Conservation (phyloP, 148 eudicot genomes). For the Rhododendron kiyosumense region DNA sequence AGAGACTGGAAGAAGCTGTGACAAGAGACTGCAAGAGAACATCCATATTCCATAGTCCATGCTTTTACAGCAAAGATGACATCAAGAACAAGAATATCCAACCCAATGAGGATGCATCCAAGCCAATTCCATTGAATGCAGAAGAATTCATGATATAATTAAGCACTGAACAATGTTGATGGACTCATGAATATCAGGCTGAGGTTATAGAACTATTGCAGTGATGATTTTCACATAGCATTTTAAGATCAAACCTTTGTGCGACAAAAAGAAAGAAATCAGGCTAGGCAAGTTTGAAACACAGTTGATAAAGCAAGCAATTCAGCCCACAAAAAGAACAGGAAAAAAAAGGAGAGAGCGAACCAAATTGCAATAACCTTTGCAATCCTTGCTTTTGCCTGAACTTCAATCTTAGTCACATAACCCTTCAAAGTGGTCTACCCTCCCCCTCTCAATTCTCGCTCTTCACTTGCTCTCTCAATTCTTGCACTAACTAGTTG, state of each 20-base stretch:
- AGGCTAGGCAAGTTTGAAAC: too few relatives aligned
- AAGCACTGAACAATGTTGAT: not conserved
- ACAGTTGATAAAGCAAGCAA: not conserved
- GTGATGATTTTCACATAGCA: not conserved
- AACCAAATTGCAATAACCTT: not conserved
- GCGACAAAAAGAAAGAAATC: not conserved
- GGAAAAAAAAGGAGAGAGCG: not conserved
- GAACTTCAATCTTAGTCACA: not conserved
- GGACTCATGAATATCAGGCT: not conserved
- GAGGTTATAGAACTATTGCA: not conserved
- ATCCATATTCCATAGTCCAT: not conserved
- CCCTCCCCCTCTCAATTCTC: not conserved
- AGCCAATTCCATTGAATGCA: not conserved
- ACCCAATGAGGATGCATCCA: not conserved
- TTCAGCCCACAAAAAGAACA: not conserved
- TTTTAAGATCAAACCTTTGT: not conserved
- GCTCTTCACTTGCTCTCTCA: too few relatives aligned
- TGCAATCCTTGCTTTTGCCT: not conserved
- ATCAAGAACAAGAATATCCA: not conserved
- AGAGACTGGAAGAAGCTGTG: not conserved
- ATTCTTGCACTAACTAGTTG: not conserved
- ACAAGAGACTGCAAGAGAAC: not conserved
- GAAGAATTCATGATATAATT: not conserved
- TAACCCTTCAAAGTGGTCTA: not conserved
- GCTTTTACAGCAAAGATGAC: not conserved